phyloP scores from a whole-genome alignment of 2,329 filamentous ascomycete genomes.

The Colletotrichum noveboracense region DNA sequence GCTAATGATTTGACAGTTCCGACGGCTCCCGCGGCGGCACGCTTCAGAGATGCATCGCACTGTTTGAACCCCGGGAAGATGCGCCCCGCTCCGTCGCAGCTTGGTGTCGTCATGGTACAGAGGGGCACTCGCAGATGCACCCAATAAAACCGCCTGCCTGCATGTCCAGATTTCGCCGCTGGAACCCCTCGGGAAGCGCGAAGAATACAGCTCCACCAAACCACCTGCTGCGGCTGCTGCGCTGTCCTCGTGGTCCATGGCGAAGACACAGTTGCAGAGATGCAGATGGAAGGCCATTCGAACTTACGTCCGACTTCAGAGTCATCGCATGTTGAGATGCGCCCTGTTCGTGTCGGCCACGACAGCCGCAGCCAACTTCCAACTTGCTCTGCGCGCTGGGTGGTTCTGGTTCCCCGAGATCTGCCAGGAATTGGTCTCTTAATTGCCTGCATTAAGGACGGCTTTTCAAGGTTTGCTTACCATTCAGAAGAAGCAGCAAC shows the following conservation, averaged over 20 bases:
- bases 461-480: constrained; percentile 2
- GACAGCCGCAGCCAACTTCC: not conserved
- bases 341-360: constrained; percentile 1
- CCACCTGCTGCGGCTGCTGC: not conserved
- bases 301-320: not conserved
- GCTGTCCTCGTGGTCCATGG: not conserved
- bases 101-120: constrained; percentile 18
- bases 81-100: constrained; percentile 5
- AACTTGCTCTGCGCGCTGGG: not conserved
- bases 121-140: not conserved
- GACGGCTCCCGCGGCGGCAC: not conserved
- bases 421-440: not conserved
- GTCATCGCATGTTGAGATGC: not conserved
- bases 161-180: not conserved
- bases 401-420: not conserved
- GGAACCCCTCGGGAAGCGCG: constrained; percentile 6
- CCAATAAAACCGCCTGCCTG: not conserved
- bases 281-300: not conserved
- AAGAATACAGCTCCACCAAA: constrained; percentile 6
- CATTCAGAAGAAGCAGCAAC: not conserved
- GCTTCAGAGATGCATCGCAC: not conserved
- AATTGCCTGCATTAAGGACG: not conserved
- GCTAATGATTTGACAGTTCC: not conserved
- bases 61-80: not conserved
- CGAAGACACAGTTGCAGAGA: not conserved